Evolutionary conservation across 2,329 filamentous ascomycete species (phyloP).

Genomic region (Trichoderma sp.): DNA sequence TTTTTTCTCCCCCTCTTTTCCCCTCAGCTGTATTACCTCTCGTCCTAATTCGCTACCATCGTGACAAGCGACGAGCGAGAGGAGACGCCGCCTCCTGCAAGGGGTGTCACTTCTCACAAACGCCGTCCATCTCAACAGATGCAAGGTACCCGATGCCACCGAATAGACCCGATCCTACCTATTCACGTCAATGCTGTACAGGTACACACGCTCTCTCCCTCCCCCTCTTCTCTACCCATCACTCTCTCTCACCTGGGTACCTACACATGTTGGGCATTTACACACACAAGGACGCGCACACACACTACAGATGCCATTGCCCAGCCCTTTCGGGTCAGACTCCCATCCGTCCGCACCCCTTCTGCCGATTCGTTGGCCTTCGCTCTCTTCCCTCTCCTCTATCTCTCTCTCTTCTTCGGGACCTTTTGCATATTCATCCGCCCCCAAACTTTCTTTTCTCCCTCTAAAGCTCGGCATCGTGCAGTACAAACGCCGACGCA

Average conservation of each 20-base stretch:
- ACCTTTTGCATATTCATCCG: neutral
- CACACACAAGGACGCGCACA: neutral
- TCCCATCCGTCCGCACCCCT: neutral
- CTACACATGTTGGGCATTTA: neutral
- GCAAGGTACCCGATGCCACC: conserved; percentile 13
- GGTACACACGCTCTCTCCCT: neutral
- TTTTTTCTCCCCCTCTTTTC: neutral
- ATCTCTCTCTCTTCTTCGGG: too few relatives aligned
- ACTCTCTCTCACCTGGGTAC: neutral
- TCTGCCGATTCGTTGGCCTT: neutral
- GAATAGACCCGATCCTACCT: neutral
- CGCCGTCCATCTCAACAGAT: neutral
- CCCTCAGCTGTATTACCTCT: neutral
- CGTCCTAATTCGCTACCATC: neutral
- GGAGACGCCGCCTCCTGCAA: neutral
- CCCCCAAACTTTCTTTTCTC: neutral
- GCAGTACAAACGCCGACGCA: neutral
- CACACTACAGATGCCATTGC: neutral
- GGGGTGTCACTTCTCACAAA: neutral
- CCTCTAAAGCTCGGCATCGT: neutral
- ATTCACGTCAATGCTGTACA: neutral
- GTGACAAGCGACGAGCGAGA: neutral
- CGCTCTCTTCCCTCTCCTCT: neutral
- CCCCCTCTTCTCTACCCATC: neutral
- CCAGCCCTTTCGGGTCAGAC: neutral